Evolutionary conservation across 352 stramenopile genomes (phyloP).

Genomic region (Pythium myriotylum): DNA sequence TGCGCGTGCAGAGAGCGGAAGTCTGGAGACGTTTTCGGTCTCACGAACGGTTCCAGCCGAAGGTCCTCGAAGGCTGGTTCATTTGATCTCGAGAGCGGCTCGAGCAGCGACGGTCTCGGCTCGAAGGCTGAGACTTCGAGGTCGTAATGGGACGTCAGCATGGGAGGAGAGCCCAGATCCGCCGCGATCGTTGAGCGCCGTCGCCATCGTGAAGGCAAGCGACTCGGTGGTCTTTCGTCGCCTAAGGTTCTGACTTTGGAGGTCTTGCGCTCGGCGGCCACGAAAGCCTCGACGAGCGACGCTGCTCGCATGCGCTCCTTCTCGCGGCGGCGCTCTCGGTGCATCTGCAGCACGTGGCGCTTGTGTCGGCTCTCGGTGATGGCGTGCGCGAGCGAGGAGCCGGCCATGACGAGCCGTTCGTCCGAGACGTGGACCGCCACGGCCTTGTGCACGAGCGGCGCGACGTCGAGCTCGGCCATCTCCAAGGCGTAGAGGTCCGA

Average conservation of each 20-base stretch:
- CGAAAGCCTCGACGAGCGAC: slow-evolving; percentile 38
- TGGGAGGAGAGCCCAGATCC: slow-evolving; percentile 21
- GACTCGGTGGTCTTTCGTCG: neutral
- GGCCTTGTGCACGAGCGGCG: slow-evolving; percentile 53
- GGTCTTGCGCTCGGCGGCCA: slow-evolving; percentile 10
- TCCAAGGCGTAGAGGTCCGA: slow-evolving; percentile 59
- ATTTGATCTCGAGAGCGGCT: slow-evolving; percentile 1
- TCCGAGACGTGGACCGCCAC: slow-evolving; percentile 44
- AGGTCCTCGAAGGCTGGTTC: neutral
- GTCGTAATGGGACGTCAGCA: slow-evolving; percentile 38
- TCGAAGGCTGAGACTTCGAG: slow-evolving; percentile 11
- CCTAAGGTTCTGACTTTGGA: slow-evolving; percentile 3
- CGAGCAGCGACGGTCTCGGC: neutral
- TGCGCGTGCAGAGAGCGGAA: neutral
- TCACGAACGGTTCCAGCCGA: neutral
- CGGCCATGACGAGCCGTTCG: slow-evolving; percentile 46
- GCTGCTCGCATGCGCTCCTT: slow-evolving; percentile 36
- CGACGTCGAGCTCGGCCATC: slow-evolving; percentile 52
- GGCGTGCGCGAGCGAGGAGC: slow-evolving; percentile 39
- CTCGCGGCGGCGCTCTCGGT: slow-evolving; percentile 38
- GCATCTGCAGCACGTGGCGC: slow-evolving; percentile 36
- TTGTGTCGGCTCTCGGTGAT: slow-evolving; percentile 48
- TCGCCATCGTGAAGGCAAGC: neutral
- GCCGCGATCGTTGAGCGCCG: neutral
- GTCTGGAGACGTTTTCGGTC: slow-evolving; percentile 18